These are phyloP conservation scores for Coffea canephora DNA, from an alignment of 257 asterid species.

Conservation along the genomic window DNA sequence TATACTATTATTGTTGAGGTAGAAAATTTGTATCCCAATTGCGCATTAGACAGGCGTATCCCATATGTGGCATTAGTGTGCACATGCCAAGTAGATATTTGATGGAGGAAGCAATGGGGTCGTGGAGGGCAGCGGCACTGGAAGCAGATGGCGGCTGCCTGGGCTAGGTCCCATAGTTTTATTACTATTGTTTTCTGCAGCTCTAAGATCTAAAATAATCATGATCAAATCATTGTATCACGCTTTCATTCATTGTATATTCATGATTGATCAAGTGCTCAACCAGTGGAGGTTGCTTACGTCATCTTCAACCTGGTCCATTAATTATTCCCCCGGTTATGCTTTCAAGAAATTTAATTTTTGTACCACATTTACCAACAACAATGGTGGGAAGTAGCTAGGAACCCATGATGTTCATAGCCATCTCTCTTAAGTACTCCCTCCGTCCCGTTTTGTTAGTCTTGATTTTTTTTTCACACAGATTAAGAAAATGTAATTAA, in stretches of 20 bases:
- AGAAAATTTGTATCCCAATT: too few relatives aligned
- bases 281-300: conserved; percentile 2
- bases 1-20: not conserved
- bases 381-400: not conserved
- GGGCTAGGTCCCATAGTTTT: not conserved
- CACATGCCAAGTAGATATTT: not conserved
- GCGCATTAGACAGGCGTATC: too few relatives aligned
- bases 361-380: not conserved
- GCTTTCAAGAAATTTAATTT: not conserved
- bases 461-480: too few relatives aligned
- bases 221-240: not conserved
- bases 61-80: not conserved
- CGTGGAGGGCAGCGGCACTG: not conserved
- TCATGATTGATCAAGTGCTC: not conserved
- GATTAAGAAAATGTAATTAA: too few relatives aligned
- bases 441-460: too few relatives aligned
- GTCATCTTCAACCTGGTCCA: conserved; percentile 6
- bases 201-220: not conserved
- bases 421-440: not conserved
- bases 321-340: not conserved
- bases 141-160: not conserved
- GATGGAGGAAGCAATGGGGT: not conserved
- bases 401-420: not conserved
- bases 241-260: not conserved
- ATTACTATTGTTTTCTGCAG: not conserved